These are phyloP conservation scores for Albifimbria verrucaria DNA, from an alignment of 2,329 filamentous ascomycete genomes.

Conservation along the genomic window DNA sequence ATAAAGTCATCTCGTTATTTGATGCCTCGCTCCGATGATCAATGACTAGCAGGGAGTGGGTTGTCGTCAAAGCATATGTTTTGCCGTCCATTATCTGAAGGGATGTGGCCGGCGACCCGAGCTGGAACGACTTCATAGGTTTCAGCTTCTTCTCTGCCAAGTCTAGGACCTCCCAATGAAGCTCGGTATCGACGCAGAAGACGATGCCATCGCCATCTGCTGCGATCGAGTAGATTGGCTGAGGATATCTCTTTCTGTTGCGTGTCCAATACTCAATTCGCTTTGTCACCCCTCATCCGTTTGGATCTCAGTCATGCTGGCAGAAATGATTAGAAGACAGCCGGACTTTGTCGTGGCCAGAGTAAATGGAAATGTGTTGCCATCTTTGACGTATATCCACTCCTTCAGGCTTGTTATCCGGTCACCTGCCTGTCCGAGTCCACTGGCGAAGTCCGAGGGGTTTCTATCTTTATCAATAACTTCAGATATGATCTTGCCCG, in stretches of 20 bases:
- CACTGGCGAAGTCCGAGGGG: conserved; percentile 46
- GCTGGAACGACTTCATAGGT: conserved; percentile 39
- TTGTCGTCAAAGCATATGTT: conserved; percentile 48
- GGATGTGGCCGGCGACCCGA: conserved; percentile 52
- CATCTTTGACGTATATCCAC: conserved; percentile 58
- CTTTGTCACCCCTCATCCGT: conserved; percentile 11
- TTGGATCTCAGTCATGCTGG: conserved; percentile 25
- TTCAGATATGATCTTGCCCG: conserved; percentile 48
- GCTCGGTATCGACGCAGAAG: conserved; percentile 47
- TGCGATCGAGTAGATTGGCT: conserved; percentile 54
- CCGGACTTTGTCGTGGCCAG: conserved; percentile 56
- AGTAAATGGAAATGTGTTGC: conserved; percentile 59
- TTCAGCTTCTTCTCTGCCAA: conserved; percentile 47
- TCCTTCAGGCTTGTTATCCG: conserved; percentile 59
- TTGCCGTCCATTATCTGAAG: conserved; percentile 45
- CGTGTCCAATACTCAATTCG: conserved; percentile 51
- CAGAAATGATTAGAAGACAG: conserved; percentile 53
- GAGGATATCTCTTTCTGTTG: conserved; percentile 41
- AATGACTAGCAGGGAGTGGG: conserved; percentile 55
- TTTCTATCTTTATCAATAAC: conserved; percentile 40
- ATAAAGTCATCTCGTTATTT: conserved; percentile 30
- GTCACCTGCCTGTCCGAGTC: conserved; percentile 55
- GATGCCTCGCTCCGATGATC: conserved; percentile 39
- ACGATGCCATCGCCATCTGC: conserved; percentile 55
- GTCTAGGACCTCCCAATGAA: conserved; percentile 58